These are phyloP conservation scores for Verruconis gallopava DNA, from an alignment of 2,329 filamentous ascomycete genomes.

Conservation along the genomic window DNA sequence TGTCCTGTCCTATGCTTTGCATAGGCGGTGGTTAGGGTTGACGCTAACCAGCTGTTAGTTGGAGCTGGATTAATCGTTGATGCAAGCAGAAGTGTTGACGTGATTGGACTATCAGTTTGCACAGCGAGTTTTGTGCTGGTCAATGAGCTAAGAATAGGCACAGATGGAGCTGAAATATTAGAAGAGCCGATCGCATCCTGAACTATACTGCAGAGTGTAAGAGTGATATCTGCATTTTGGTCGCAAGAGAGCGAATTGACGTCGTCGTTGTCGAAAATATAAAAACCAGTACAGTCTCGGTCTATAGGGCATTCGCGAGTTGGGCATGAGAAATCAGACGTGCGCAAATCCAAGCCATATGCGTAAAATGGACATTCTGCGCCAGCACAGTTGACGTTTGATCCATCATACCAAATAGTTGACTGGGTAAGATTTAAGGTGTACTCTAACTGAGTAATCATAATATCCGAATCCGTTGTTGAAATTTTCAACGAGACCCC, in stretches of 20 bases:
- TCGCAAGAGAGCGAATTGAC: slow-evolving; percentile 9
- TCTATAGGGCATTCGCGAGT: slow-evolving; percentile 9
- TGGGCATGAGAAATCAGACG: slow-evolving; percentile 9
- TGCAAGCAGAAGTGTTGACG: too few species aligned
- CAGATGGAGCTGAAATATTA: too few species aligned
- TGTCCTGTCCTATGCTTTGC: too few species aligned
- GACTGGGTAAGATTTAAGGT: slow-evolving; percentile 17
- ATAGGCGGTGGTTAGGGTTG: too few species aligned
- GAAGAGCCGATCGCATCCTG: slow-evolving; percentile 1
- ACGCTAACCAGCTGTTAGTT: too few species aligned
- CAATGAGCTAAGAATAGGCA: too few species aligned
- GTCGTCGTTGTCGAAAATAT: slow-evolving; percentile 11
- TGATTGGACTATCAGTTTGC: too few species aligned
- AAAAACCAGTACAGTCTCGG: slow-evolving; percentile 9
- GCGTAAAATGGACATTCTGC: slow-evolving; percentile 21
- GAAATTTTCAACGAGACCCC: slow-evolving; percentile 29
- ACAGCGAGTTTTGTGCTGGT: too few species aligned
- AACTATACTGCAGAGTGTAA: slow-evolving; percentile 9
- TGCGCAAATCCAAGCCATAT: slow-evolving; percentile 22
- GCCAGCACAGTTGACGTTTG: slow-evolving; percentile 23
- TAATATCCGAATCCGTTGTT: slow-evolving; percentile 7
- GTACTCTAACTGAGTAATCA: slow-evolving; percentile 24
- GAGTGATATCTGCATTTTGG: slow-evolving; percentile 7
- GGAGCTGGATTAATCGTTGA: too few species aligned
- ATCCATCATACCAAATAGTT: slow-evolving; percentile 25